Evolutionary conservation across 441 rosid genomes (phyloP).

Genomic region (Metrosideros polymorpha): DNA sequence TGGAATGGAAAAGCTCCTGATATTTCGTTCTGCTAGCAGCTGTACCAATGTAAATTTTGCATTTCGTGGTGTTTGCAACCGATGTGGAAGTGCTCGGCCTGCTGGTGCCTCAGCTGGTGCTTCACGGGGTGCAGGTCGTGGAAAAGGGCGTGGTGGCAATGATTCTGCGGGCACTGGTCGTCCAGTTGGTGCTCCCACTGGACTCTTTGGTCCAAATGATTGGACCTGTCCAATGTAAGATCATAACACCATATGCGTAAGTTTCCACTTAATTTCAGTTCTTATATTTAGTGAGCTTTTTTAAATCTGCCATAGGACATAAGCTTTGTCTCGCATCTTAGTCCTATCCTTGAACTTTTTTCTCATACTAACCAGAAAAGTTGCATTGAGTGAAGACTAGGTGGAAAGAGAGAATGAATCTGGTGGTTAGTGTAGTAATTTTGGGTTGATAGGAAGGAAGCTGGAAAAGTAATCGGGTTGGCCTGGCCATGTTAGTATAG

Average conservation of each 20-base stretch:
- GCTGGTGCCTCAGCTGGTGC: conserved; percentile 74
- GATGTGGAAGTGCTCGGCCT: conserved; percentile 94
- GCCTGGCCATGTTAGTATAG: neutral
- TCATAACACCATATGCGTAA: neutral
- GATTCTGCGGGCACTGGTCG: conserved; percentile 45
- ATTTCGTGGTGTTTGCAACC: conserved; percentile 92
- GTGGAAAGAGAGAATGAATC: neutral
- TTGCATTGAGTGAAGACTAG: neutral
- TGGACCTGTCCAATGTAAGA: conserved; percentile 99
- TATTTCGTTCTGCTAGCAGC: conserved; percentile 39
- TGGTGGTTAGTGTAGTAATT: neutral
- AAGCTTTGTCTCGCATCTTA: neutral
- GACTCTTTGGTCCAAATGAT: conserved; percentile 97
- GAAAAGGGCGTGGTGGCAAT: conserved; percentile 64
- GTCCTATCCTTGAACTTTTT: neutral
- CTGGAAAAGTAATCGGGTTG: neutral
- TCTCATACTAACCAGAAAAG: neutral
- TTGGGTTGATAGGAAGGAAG: neutral
- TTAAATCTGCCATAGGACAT: neutral
- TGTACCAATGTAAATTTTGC: conserved; percentile 96
- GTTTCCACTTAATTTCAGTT: neutral
- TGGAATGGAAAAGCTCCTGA: conserved; percentile 9
- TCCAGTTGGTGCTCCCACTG: conserved; percentile 47
- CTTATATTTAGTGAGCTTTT: neutral
- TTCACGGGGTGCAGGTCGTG: conserved; percentile 68